Percentiles rank a stretch among this genome's conserved stretches.
These are phyloP conservation scores for Pseudogymnoascus sp. DNA, from an alignment of 2,329 filamentous ascomycete genomes.

Conservation along the genomic window DNA sequence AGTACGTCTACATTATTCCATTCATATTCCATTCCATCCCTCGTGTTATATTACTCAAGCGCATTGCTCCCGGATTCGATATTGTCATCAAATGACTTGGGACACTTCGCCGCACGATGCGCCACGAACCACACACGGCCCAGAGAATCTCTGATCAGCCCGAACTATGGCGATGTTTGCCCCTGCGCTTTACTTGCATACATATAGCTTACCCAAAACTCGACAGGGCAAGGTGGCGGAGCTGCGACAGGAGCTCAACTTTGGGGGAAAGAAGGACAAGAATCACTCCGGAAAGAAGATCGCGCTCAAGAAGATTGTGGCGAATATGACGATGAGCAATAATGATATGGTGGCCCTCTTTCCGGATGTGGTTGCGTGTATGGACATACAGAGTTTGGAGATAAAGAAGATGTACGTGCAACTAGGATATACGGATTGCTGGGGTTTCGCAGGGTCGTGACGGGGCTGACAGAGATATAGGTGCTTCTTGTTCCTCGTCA, in stretches of 20 bases:
- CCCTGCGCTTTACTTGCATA: constrained; percentile 19
- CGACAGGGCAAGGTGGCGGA: constrained; percentile 96
- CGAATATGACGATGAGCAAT: constrained; percentile 99
- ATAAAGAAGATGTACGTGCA: constrained; percentile 93
- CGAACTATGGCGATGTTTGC: constrained; percentile 23
- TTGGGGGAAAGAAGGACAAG: constrained; percentile 96
- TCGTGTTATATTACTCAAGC: neutral
- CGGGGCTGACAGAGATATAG: constrained; percentile 38
- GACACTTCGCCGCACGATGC: constrained; percentile 11
- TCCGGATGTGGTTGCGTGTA: constrained; percentile 88
- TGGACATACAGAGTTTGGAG: constrained; percentile 88
- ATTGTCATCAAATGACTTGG: constrained; percentile 1
- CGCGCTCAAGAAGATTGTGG: constrained; percentile 97
- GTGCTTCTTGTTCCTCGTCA: constrained; percentile 96
- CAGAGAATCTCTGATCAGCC: constrained; percentile 11
- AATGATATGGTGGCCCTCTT: constrained; percentile 99
- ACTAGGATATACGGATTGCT: neutral
- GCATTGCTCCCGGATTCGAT: constrained; percentile 1
- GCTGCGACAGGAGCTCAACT: constrained; percentile 87
- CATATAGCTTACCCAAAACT: constrained; percentile 24
- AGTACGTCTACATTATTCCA: constrained; percentile 49
- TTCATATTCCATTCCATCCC: constrained; percentile 9
- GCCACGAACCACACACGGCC: constrained; percentile 13
- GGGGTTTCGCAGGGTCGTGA: neutral
- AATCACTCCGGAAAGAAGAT: constrained; percentile 93